Evolutionary conservation across 2,329 filamentous ascomycete genomes (phyloP), one percentile per base, ranked within the genome.

Genomic region (Colletotrichum caudatum): DNA sequence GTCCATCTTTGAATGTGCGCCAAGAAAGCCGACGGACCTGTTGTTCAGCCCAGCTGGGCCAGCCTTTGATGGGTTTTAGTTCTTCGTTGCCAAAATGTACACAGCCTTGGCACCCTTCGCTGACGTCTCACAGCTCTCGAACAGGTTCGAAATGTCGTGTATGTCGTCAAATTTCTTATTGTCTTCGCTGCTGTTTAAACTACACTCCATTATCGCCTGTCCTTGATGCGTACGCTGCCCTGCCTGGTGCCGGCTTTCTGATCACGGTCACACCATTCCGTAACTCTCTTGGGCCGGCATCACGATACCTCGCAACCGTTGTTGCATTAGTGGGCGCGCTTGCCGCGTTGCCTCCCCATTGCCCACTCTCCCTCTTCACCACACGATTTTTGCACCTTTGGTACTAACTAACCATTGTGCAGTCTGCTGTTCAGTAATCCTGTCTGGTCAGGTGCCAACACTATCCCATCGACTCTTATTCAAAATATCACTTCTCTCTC

Each of bases 351-450:
- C 63, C 33, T 67, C 54, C 23, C 48, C 51, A 56, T 51, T 51
- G 20, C 37, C 23, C 50, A 41, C 44, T 35, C 23, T 62, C 35
- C 48, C 29, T 33, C 74, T 67, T 44, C 56, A n/a, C 33, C 33
- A 20, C 64, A 35, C 66, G 57, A 56, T 68, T 23, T 63, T 65
- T 61, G 50, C 60, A 70, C 39, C 58, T 59, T 64, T 16, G n/a
- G 50, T 3, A 35, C 39, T 33, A 11, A 60, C 44, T 61, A 41
- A 63, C 58, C 9, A 53, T 16, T 16, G 53, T 26, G 20, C 74
- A 89, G 88, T 80, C 84, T 89, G 78, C 82, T 90, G 72, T 88
- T 90, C 79, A 90, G 85, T 80, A 89, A 89, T 79, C 88, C 88
- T 39, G 84, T 83, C 66, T 89, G 86, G 84, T 82, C 81, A 64